Evolutionary conservation across 2,329 filamentous ascomycete species (phyloP).

Genomic region (Bipolaris zeicola): DNA sequence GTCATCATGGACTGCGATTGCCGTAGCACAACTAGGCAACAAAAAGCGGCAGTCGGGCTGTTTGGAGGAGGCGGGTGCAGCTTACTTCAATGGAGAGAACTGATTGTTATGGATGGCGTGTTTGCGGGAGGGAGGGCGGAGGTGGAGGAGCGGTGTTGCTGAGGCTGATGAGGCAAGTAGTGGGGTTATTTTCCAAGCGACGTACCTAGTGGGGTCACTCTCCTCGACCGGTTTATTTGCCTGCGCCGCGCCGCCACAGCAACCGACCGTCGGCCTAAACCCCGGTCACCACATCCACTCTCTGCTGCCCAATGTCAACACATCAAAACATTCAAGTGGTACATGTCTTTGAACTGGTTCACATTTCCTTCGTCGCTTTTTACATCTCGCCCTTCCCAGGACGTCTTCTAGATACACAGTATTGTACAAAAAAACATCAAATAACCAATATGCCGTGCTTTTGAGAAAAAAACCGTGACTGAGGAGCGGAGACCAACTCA

Average conservation of each 20-base stretch:
- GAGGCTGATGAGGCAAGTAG: slow-evolving; percentile 33
- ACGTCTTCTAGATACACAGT: slow-evolving; percentile 42
- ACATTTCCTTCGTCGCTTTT: slow-evolving; percentile 39
- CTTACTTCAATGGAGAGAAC: slow-evolving; percentile 38
- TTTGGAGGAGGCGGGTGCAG: slow-evolving; percentile 9
- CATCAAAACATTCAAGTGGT: neutral
- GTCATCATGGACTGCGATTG: slow-evolving; percentile 41
- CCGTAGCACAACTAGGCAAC: slow-evolving; percentile 12
- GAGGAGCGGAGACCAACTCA: slow-evolving; percentile 48
- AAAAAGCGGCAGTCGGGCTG: slow-evolving; percentile 28
- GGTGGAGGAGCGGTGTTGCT: slow-evolving; percentile 31
- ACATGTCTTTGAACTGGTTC: slow-evolving; percentile 26
- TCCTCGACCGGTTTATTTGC: slow-evolving; percentile 22
- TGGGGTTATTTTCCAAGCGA: slow-evolving; percentile 25
- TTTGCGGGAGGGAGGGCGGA: slow-evolving; percentile 25
- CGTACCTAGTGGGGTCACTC: slow-evolving; percentile 29
- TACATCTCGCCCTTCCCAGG: slow-evolving; percentile 39
- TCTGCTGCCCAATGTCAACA: slow-evolving; percentile 6
- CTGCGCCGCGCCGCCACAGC: slow-evolving; percentile 28
- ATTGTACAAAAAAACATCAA: slow-evolving; percentile 42
- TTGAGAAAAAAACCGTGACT: slow-evolving; percentile 44
- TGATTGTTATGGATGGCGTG: slow-evolving; percentile 21
- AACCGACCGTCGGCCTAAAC: slow-evolving; percentile 15
- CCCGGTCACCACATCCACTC: neutral
- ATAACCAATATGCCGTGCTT: slow-evolving; percentile 44